Conservation (phyloP, 495 filamentous ascomycete genomes). For the Hypomontagnella monticulosa region DNA sequence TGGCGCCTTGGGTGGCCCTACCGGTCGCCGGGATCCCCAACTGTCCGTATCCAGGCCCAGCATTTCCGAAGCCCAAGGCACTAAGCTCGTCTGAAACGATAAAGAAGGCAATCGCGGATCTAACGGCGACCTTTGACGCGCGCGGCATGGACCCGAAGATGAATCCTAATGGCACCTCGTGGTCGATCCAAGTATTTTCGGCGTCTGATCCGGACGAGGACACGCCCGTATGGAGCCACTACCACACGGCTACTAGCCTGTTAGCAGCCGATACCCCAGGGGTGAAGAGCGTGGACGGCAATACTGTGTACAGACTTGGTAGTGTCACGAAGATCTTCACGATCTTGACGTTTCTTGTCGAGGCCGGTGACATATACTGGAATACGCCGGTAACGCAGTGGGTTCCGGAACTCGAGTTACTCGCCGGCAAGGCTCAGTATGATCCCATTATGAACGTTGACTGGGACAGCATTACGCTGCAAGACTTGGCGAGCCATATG, state of each 20-base stretch:
- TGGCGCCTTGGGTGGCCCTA: constrained; percentile 4
- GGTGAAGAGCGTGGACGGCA: constrained; percentile 49
- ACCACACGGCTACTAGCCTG: constrained; percentile 57
- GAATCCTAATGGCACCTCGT: constrained; percentile 58
- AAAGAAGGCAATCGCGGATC: constrained; percentile 48
- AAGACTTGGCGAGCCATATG: constrained; percentile 62
- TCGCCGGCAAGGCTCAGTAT: constrained; percentile 41
- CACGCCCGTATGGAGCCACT: constrained; percentile 52
- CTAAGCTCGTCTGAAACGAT: constrained; percentile 49
- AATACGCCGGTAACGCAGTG: constrained; percentile 61
- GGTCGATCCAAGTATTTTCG: constrained; percentile 63
- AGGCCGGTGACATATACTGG: constrained; percentile 53
- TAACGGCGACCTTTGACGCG: constrained; percentile 48
- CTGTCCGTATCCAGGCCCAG: constrained; percentile 62
- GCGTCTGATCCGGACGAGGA: constrained; percentile 46
- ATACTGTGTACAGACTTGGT: constrained; percentile 63
- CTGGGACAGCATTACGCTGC: constrained; percentile 66
- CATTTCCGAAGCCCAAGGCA: constrained; percentile 55
- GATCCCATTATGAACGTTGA: constrained; percentile 55
- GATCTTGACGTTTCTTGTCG: constrained; percentile 57
- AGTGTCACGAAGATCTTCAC: constrained; percentile 62
- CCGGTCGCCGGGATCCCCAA: constrained; percentile 41
- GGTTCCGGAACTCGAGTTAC: constrained; percentile 62
- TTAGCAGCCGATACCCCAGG: constrained; percentile 45
- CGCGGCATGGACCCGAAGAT: constrained; percentile 47